phyloP scores from a whole-genome alignment of 1,139 yeast genomes.

The Pichia sp. region DNA sequence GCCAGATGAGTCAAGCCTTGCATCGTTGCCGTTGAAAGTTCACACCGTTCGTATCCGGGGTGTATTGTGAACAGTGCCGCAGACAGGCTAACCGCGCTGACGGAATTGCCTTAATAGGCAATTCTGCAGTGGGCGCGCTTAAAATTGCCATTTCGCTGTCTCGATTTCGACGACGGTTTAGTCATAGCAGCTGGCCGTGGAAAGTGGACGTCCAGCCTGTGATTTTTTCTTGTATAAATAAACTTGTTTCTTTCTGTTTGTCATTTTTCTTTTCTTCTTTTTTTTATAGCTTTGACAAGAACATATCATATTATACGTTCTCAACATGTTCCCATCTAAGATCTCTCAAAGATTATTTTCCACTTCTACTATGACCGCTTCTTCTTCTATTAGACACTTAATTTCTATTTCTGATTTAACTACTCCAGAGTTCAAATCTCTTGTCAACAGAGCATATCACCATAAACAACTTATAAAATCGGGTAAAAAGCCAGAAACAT shows the following conservation, averaged over 20 bases:
- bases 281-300: not conserved
- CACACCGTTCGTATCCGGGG: not conserved
- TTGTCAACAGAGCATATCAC: constrained; percentile 62
- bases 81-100: constrained; percentile 7
- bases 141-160: not conserved
- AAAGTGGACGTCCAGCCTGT: not conserved
- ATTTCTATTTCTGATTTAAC: constrained; percentile 72
- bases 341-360: constrained; percentile 20
- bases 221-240: too few relatives aligned
- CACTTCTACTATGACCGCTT: constrained; percentile 18
- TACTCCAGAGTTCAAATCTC: constrained; percentile 57
- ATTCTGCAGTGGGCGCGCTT: constrained; percentile 9
- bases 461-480: constrained; percentile 55
- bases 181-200: too few relatives aligned
- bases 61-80: not conserved
- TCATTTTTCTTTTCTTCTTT: not conserved
- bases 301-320: not conserved
- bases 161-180: too few relatives aligned
- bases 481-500: constrained; percentile 39
- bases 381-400: constrained; percentile 50
- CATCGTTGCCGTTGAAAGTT: not conserved
- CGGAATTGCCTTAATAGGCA: constrained; percentile 9
- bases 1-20: not conserved
- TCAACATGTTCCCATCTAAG: constrained; percentile 10
- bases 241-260: too few relatives aligned